These are phyloP conservation scores for Fallopia convolvulus DNA, from an alignment of 148 eudicot species.

Conservation along the genomic window DNA sequence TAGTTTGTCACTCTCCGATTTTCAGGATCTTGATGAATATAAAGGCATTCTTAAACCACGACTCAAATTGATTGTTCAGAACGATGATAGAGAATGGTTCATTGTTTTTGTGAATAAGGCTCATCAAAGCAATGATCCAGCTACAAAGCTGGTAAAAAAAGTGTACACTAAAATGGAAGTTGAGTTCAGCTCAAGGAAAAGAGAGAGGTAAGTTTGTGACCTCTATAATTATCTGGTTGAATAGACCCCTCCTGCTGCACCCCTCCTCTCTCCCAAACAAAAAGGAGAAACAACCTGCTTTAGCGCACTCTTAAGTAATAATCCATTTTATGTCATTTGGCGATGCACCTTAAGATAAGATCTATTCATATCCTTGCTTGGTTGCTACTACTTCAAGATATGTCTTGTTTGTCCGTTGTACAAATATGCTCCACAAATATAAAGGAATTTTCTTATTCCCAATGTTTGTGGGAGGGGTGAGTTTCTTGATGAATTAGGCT, in stretches of 20 bases:
- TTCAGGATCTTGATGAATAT: slow-evolving; percentile 96
- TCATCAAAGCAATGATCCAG: slow-evolving; percentile 85
- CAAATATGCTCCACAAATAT: neutral
- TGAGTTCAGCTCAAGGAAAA: slow-evolving; percentile 94
- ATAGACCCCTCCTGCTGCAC: neutral
- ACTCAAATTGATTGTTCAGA: slow-evolving; percentile 83
- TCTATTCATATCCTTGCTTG: neutral
- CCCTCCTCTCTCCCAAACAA: neutral
- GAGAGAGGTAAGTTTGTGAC: slow-evolving; percentile 59
- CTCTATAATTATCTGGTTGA: neutral
- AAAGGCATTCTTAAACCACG: slow-evolving; percentile 97
- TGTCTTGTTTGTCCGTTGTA: too few relatives aligned
- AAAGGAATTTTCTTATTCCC: neutral
- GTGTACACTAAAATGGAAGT: slow-evolving; percentile 93
- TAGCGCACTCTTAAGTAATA: neutral
- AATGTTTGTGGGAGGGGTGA: neutral
- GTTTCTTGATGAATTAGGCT: neutral
- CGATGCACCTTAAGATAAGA: neutral
- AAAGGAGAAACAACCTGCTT: neutral
- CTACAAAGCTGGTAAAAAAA: slow-evolving; percentile 92
- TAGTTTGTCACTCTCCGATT: neutral
- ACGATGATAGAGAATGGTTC: slow-evolving; percentile 97
- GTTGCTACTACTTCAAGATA: neutral
- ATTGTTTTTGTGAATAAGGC: slow-evolving; percentile 92
- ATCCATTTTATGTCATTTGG: neutral